These are phyloP conservation scores for Trichosporon sp. DNA, from an alignment of 1,284 basidiomycete genomes.

Conservation along the genomic window DNA sequence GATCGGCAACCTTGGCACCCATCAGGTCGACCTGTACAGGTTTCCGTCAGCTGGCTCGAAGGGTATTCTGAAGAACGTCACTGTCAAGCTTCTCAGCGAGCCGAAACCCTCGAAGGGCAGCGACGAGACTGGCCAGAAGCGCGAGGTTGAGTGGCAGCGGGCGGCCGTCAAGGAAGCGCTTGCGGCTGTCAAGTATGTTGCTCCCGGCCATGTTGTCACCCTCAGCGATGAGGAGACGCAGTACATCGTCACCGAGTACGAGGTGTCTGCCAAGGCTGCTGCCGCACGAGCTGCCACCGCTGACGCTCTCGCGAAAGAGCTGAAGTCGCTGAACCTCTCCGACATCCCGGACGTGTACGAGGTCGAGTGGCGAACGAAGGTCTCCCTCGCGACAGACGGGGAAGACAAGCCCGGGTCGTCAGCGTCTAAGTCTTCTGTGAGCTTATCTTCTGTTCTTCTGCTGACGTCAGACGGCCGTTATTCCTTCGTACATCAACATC, in stretches of 20 bases:
- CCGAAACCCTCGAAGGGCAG: neutral
- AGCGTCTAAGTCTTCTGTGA: slow-evolving; percentile 15
- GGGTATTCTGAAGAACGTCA: slow-evolving; percentile 36
- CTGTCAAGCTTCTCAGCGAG: slow-evolving; percentile 30
- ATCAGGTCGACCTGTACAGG: slow-evolving; percentile 36
- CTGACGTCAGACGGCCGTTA: slow-evolving; percentile 29
- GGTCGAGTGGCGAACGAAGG: slow-evolving; percentile 53
- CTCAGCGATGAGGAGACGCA: slow-evolving; percentile 65
- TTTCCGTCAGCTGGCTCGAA: slow-evolving; percentile 35
- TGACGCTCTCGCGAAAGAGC: slow-evolving; percentile 23
- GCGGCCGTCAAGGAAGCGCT: slow-evolving; percentile 58
- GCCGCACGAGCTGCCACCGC: slow-evolving; percentile 26
- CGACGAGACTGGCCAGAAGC: slow-evolving; percentile 34
- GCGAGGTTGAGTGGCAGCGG: slow-evolving; percentile 55
- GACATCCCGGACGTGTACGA: slow-evolving; percentile 59
- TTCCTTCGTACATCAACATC: slow-evolving; percentile 54
- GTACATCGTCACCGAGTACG: slow-evolving; percentile 63
- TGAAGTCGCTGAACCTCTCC: slow-evolving; percentile 54
- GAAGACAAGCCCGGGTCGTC: neutral
- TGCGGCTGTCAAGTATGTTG: slow-evolving; percentile 73
- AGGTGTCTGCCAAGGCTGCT: slow-evolving; percentile 59
- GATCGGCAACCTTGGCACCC: slow-evolving; percentile 33
- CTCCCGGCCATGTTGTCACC: slow-evolving; percentile 65
- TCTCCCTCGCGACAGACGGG: slow-evolving; percentile 33
- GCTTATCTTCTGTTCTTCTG: neutral